Evolutionary conservation across 495 filamentous ascomycete species (phyloP).

Genomic region (Talaromyces adpressus): DNA sequence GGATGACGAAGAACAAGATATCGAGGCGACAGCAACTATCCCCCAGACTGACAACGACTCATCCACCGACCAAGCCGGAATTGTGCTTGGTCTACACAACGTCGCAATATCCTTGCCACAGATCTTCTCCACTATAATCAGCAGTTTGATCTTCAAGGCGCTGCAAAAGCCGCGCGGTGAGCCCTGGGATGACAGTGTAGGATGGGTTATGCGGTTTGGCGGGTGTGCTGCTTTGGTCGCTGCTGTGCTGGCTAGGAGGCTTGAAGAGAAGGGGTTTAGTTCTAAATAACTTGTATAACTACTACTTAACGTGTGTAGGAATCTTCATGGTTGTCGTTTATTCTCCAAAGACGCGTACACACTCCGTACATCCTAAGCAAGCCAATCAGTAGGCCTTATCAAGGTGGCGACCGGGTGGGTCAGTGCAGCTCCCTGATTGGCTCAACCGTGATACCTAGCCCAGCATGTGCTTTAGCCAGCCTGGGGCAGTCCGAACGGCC

Average conservation of each 20-base stretch:
- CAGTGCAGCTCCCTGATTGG: neutral
- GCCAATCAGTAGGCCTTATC: neutral
- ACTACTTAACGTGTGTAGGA: no score
- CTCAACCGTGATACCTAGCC: neutral
- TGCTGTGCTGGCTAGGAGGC: conserved; percentile 52
- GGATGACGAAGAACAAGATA: conserved; percentile 17
- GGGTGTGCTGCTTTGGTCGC: conserved; percentile 71
- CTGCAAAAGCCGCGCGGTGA: conserved; percentile 77
- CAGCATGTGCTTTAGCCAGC: neutral
- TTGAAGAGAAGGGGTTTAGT: conserved; percentile 26
- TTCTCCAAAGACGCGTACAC: neutral
- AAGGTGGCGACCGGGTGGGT: neutral
- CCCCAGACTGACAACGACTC: conserved; percentile 12
- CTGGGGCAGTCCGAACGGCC: neutral
- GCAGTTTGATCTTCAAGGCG: conserved; percentile 70
- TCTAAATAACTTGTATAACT: neutral
- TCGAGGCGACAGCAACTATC: conserved; percentile 10
- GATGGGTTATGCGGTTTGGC: conserved; percentile 75
- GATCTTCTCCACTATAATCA: conserved; percentile 75
- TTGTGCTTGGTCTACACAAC: conserved; percentile 87
- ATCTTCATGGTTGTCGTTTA: no score
- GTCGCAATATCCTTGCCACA: conserved; percentile 84
- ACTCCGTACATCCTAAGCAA: neutral
- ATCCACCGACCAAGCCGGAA: conserved; percentile 68
- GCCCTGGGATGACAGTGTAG: conserved; percentile 78